Conservation (phyloP, 805 yeast genomes). For the Hanseniaspora mollemarum region DNA sequence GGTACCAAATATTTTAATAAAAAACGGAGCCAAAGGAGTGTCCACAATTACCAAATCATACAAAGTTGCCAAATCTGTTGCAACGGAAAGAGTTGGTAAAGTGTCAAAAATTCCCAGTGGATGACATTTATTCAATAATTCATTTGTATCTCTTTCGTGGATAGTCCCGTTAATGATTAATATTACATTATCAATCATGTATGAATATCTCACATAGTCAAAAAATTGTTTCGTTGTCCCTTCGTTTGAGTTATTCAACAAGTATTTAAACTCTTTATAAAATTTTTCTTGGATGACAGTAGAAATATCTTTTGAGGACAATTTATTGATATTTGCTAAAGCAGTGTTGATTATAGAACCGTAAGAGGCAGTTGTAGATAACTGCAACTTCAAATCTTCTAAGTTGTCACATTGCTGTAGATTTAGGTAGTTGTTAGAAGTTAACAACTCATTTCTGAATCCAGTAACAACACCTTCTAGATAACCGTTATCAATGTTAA, state of each 20-base stretch:
- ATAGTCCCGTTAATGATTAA: conserved; percentile 93
- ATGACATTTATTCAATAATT: conserved; percentile 80
- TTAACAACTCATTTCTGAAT: conserved; percentile 70
- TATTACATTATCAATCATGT: conserved; percentile 96
- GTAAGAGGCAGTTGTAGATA: conserved; percentile 82
- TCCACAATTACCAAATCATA: conserved; percentile 88
- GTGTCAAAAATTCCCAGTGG: conserved; percentile 99
- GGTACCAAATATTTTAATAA: conserved; percentile 74
- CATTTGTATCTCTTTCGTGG: conserved; percentile 84
- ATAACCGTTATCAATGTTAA: conserved; percentile 81
- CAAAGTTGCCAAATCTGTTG: conserved; percentile 87
- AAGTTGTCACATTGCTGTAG: conserved; percentile 90
- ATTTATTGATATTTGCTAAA: conserved; percentile 63
- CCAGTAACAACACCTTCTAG: conserved; percentile 94
- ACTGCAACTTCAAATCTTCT: conserved; percentile 87
- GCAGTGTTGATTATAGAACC: conserved; percentile 79
- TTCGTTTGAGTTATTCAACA: conserved; percentile 63
- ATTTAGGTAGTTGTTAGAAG: conserved; percentile 73
- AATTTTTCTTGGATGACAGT: conserved; percentile 60
- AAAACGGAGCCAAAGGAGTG: conserved; percentile 95
- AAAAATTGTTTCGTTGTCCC: conserved; percentile 70
- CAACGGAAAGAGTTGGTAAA: conserved; percentile 84
- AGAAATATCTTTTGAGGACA: conserved; percentile 38
- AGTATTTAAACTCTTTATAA: conserved; percentile 72
- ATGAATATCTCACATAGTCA: conserved; percentile 89